Evolutionary conservation across 2,329 filamentous ascomycete genomes (phyloP), one percentile per base, ranked within the genome.

Genomic region (Colletotrichum sp.): DNA sequence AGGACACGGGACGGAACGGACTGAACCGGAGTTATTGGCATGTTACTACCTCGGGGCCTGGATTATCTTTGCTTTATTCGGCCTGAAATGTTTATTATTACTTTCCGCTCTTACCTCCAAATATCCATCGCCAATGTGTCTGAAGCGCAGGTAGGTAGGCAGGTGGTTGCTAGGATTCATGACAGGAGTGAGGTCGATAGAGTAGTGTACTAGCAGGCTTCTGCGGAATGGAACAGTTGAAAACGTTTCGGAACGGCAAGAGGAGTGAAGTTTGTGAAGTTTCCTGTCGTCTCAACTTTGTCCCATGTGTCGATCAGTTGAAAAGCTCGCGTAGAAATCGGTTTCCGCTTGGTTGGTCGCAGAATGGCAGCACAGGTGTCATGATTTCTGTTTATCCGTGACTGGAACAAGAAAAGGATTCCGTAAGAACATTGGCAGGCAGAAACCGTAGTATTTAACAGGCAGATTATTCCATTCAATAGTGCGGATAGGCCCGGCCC

Each of bases 201-300:
- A 69, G 36, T 60, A 76, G 74, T 52, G 36, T 60, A 69, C 44
- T 60, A 49, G 69, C 55, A 72, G 69, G 57, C 63, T 68, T 72
- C 73, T 72, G 69, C 73, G 24, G 30, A 32, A 60, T 49, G 8
- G 21, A n/a, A 28, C 59, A 21, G 9, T 10, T 64, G 18, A 36
- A 7, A 15, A 8, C 6, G 55, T 32, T 18, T 15, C 15, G 4
- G 32, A 21, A n/a, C 59, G 52, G 5, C 44, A 21, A 52, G n/a
- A 13, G 44, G 44, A 21, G 44, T 32, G 21, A 18, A 39, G 16
- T 8, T 13, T 28, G 63, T 28, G 36, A 65, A 34, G 34, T 24
- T 24, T 59, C 49, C 44, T 21, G 69, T 67, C 69, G 24, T 75
- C 69, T 36, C 26, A 72, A 72, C 28, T 57, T 52, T 52, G 62